Conservation (phyloP, 768 basidiomycete species). For the Rhizopogon rudus region DNA sequence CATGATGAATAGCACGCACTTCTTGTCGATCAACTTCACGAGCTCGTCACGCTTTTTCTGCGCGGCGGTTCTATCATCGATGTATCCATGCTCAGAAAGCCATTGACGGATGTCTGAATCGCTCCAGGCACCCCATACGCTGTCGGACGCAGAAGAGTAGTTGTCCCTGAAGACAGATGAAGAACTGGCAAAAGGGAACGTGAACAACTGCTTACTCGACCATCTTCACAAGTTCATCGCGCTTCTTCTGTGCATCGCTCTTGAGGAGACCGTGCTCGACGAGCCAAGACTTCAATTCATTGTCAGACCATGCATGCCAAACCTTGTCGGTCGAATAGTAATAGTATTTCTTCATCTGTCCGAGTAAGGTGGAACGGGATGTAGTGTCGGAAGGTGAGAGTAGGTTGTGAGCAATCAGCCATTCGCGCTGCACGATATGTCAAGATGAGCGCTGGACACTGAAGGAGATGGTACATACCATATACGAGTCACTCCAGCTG, state of each 20-base stretch:
- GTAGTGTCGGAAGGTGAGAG: slow-evolving; percentile 55
- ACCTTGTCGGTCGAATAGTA: slow-evolving; percentile 52
- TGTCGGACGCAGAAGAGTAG: slow-evolving; percentile 57
- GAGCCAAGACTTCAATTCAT: slow-evolving; percentile 74
- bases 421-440: slow-evolving; percentile 50
- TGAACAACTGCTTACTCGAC: slow-evolving; percentile 43
- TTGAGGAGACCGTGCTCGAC: slow-evolving; percentile 70
- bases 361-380: slow-evolving; percentile 50
- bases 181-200: neutral
- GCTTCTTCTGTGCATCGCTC: slow-evolving; percentile 55
- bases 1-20: slow-evolving; percentile 36
- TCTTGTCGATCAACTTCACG: slow-evolving; percentile 63
- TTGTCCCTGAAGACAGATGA: slow-evolving; percentile 45
- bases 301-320: slow-evolving; percentile 73
- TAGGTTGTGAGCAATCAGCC: slow-evolving; percentile 79
- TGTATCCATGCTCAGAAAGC: slow-evolving; percentile 69
- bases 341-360: slow-evolving; percentile 75
- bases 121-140: slow-evolving; percentile 63
- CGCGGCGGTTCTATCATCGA: slow-evolving; percentile 46
- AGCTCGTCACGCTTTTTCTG: slow-evolving; percentile 71
- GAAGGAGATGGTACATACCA: slow-evolving; percentile 39
- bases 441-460: neutral
- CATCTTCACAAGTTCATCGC: slow-evolving; percentile 76
- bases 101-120: slow-evolving; percentile 69
- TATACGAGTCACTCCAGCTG: slow-evolving; percentile 82